Percentiles rank a stretch among this genome's conserved stretches.
Evolutionary conservation across 176 grass and related monocot species (phyloP).

Genomic region (Guadua angustifolia): DNA sequence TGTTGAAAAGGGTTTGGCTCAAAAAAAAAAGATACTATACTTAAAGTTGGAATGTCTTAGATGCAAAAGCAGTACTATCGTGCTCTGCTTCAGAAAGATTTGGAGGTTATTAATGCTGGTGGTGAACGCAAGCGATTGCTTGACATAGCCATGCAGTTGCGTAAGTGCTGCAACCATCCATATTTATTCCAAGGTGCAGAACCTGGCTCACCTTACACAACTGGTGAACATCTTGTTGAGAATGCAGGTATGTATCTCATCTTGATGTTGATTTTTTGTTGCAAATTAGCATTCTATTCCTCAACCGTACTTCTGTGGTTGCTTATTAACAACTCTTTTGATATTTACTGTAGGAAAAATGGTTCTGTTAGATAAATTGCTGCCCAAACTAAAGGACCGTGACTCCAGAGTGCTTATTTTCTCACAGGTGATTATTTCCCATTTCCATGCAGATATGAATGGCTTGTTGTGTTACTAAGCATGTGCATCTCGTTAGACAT

Average conservation of each 20-base stretch:
- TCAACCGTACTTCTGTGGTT: not conserved
- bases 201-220: conserved; percentile 95
- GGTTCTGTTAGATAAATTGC: conserved; percentile 93
- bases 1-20: conserved; percentile 94
- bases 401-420: conserved; percentile 96
- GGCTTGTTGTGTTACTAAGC: not conserved
- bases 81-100: conserved; percentile 94
- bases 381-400: conserved; percentile 94
- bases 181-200: conserved; percentile 98
- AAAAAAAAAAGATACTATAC: conserved; percentile 97
- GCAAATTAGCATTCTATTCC: not conserved
- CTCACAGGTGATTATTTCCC: conserved; percentile 73
- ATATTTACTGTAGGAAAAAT: conserved; percentile 82
- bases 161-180: conserved; percentile 98
- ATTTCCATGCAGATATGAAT: not conserved
- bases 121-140: conserved; percentile 94
- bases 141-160: conserved; percentile 98
- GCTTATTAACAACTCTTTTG: conserved; percentile 21
- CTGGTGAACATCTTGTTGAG: conserved; percentile 91
- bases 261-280: conserved; percentile 14
- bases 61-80: conserved; percentile 99
- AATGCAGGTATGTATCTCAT: conserved; percentile 66
- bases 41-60: conserved; percentile 99
- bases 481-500: not conserved
- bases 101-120: conserved; percentile 98